These are phyloP conservation scores for Pseudozyma hubeiensis DNA, from an alignment of 1,284 basidiomycete genomes.

Conservation along the genomic window DNA sequence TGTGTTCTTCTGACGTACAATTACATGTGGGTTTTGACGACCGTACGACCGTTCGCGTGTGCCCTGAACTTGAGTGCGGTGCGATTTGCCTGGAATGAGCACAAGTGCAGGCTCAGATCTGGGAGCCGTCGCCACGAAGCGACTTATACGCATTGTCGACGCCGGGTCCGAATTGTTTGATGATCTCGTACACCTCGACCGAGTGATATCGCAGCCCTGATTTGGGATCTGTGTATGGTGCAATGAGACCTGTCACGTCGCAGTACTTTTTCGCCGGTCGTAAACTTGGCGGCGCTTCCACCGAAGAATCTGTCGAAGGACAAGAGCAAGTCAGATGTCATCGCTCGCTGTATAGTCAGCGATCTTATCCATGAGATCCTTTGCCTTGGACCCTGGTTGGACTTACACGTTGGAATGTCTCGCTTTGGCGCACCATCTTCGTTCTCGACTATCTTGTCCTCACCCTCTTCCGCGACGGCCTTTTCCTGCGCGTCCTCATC, in stretches of 20 bases:
- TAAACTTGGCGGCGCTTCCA: constrained; percentile 85
- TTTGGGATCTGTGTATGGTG: constrained; percentile 84
- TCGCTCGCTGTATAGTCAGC: no score
- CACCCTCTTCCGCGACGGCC: background rate
- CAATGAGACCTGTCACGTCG: constrained; percentile 87
- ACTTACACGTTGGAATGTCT: constrained; percentile 39
- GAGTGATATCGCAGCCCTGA: constrained; percentile 85
- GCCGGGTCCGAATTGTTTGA: constrained; percentile 75
- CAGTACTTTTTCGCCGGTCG: constrained; percentile 83
- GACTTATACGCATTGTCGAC: constrained; percentile 65
- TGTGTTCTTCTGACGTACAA: background rate
- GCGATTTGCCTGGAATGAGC: background rate
- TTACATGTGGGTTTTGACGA: background rate
- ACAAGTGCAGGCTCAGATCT: constrained; percentile 27
- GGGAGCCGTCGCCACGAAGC: constrained; percentile 60
- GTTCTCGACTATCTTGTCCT: background rate
- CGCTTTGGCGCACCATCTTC: constrained; percentile 20
- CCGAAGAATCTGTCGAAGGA: constrained; percentile 76
- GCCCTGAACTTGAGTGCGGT: background rate
- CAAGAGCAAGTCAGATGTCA: background rate
- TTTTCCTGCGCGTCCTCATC: constrained; percentile 1
- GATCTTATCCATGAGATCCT: no score
- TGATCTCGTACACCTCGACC: constrained; percentile 84
- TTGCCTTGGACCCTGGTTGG: no score
- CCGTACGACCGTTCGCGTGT: no score